Percentiles rank a stretch among this genome's conserved stretches.
Evolutionary conservation across 202 grass and related monocot genomes (phyloP).

Genomic region (Schoenoplectus triqueter): DNA sequence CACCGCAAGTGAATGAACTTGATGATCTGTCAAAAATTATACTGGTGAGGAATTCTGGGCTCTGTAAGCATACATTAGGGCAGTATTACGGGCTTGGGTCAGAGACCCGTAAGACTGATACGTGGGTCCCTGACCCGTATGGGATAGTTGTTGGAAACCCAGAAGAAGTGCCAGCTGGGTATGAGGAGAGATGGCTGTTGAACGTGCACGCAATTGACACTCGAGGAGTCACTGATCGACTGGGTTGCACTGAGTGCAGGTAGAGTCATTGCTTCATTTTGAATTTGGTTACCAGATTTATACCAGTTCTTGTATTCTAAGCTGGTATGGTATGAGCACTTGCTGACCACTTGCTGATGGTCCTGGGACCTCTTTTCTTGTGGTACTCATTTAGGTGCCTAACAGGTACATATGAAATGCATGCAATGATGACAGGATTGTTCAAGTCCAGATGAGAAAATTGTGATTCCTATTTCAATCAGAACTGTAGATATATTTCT

Average conservation of each 20-base stretch:
- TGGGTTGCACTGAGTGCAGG: slow-evolving; percentile 76
- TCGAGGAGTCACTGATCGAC: slow-evolving; percentile 48
- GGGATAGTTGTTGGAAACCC: slow-evolving; percentile 65
- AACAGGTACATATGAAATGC: neutral
- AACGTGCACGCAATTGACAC: slow-evolving; percentile 92
- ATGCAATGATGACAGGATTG: neutral
- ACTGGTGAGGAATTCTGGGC: slow-evolving; percentile 49
- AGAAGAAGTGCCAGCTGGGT: slow-evolving; percentile 49
- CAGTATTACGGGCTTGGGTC: slow-evolving; percentile 89
- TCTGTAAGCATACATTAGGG: slow-evolving; percentile 54
- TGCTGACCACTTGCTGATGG: neutral
- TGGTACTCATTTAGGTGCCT: neutral
- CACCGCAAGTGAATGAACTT: neutral
- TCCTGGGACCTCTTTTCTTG: neutral
- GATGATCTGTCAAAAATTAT: slow-evolving; percentile 26
- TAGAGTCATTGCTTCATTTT: slow-evolving; percentile 31
- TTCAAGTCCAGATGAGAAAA: neutral
- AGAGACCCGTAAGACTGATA: slow-evolving; percentile 77
- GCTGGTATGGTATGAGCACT: neutral
- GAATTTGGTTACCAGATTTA: neutral
- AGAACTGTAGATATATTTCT: neutral
- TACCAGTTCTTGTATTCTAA: neutral
- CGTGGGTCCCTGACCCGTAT: slow-evolving; percentile 87
- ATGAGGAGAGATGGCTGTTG: slow-evolving; percentile 68
- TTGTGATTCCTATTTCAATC: neutral